Evolutionary conservation across 768 basidiomycete species (phyloP).

Genomic region (Lentinula guzmanii): DNA sequence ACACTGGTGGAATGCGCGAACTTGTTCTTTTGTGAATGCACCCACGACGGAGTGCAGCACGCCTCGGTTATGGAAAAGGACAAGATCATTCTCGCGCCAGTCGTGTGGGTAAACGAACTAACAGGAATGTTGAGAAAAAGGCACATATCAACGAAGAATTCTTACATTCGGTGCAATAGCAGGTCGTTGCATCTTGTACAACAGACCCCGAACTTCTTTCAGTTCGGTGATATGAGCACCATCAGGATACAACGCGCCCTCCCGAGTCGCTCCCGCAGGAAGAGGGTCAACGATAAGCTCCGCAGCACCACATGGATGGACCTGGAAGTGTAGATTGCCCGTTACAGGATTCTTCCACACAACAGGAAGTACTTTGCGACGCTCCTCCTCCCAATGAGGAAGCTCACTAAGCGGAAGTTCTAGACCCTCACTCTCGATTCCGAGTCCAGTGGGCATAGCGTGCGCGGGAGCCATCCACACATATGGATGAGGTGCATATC

Average conservation of each 20-base stretch:
- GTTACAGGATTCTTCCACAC: constrained; percentile 90
- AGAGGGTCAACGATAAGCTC: constrained; percentile 72
- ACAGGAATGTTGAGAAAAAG: neutral
- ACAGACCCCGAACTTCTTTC: constrained; percentile 58
- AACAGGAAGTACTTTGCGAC: constrained; percentile 64
- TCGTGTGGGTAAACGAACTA: constrained; percentile 54
- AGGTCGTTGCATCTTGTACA: constrained; percentile 87
- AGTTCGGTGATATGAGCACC: constrained; percentile 75
- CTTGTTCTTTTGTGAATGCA: constrained; percentile 60
- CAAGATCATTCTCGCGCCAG: constrained; percentile 62
- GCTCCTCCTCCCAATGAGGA: constrained; percentile 77
- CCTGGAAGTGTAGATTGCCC: constrained; percentile 78
- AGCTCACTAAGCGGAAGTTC: constrained; percentile 65
- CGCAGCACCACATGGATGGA: constrained; percentile 74
- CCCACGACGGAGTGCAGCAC: constrained; percentile 79
- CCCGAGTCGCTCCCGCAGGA: constrained; percentile 48
- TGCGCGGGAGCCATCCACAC: constrained; percentile 84
- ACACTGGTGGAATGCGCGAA: constrained; percentile 80
- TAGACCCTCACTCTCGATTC: constrained; percentile 72
- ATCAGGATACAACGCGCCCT: constrained; percentile 75
- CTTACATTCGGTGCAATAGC: constrained; percentile 70
- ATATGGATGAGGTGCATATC: constrained; percentile 82
- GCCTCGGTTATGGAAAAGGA: constrained; percentile 85
- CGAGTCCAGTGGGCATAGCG: constrained; percentile 73
- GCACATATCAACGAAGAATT: neutral